phyloP scores from a whole-genome alignment of 176 grass and related monocot species.

The Olyra latifolia region DNA sequence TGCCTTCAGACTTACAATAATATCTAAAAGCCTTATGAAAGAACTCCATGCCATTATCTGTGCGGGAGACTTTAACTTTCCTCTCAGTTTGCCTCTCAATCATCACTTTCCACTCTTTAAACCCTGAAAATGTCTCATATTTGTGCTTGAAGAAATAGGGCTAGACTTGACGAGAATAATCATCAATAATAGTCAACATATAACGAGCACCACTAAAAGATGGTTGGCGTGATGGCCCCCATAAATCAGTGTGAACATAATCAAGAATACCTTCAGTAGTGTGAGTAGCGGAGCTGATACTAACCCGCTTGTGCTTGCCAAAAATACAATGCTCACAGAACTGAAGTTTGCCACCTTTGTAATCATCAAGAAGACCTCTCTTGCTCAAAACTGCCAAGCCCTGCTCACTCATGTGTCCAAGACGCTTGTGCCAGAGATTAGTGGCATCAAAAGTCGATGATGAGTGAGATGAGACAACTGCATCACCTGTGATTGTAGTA shows the following conservation, averaged over 20 bases:
- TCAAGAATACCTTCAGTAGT: background rate
- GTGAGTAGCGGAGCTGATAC: background rate
- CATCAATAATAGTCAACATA: constrained; percentile 8
- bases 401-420: background rate
- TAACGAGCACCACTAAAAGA: background rate
- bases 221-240: background rate
- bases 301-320: constrained; percentile 27
- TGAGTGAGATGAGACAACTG: background rate
- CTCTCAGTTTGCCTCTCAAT: constrained; percentile 3
- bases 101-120: constrained; percentile 28
- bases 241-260: constrained; percentile 23
- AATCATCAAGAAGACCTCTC: background rate
- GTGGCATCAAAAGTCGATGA: background rate
- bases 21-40: background rate
- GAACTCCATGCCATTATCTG: constrained; percentile 15
- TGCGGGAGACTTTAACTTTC: constrained; percentile 18
- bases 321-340: background rate
- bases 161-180: constrained; percentile 12
- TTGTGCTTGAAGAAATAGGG: constrained; percentile 27
- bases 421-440: background rate
- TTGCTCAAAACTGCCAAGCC: background rate
- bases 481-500: background rate
- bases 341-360: background rate
- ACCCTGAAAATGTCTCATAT: background rate
- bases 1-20: background rate